Base-by-base conservation (phyloP, 2,329 filamentous ascomycete genomes). In the Colletotrichum sansevieriae region DNA sequence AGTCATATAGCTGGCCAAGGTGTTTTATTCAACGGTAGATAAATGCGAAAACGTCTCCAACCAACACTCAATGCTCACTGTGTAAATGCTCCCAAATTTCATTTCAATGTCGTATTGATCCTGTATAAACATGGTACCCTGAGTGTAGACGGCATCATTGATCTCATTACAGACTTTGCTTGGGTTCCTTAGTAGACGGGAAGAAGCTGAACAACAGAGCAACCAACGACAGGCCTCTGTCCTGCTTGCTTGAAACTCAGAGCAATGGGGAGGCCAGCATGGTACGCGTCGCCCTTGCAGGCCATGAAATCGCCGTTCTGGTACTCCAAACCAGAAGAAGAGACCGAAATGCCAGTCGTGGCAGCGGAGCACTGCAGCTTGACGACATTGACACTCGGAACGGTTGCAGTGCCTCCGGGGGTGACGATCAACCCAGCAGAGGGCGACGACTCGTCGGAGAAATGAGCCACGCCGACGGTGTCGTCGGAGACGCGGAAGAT, bases 171-270 rank as follows among this genome's bases (percentile, higher is more conserved):
- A 11, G 18, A 0, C 3, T 13, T 18, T 20, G 4, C 35, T 4
- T 1, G 3, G n/a, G 3, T 1, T 15, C 39, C 37, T 39, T 22
- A 62, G 12, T 25, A 62, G 11, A 62, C 13, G 37, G 59, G 7
- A 33, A 54, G 22, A 15, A 62, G 37, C 59, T 62, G 47, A 15
- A 62, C 35, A 22, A 52, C 47, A 4, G 59, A 47, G n/a, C 59
- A 62, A 3, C 47, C 37, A 25, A 52, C 29, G 18, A 52, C 13
- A 7, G 59, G 43, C 29, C 47, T 43, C 25, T 54, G 59, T 6
- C 59, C 59, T 11, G 47, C 37, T 37, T 62, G 35, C 59, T 54
- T 62, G 59, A 62, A 62, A 35, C 59, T 62, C 47, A 62, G 12
- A 8, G 54, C 37, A 4, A 54, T 35, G 12, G 22, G 46, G 0